Conservation (phyloP, 1,284 basidiomycete species). For the Fomitopsis pinicola region DNA sequence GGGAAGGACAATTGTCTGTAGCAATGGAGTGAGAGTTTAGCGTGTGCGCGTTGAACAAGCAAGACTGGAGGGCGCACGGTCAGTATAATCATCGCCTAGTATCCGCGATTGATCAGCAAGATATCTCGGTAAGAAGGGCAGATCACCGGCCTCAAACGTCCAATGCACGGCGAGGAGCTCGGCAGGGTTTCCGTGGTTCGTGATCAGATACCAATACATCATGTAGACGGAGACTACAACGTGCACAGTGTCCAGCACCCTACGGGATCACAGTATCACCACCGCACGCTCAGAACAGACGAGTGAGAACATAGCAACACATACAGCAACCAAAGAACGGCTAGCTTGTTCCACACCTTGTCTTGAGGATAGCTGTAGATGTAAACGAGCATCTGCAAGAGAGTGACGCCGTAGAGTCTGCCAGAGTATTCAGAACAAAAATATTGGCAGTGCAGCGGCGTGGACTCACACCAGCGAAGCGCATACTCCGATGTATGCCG, state of each 20-base stretch:
- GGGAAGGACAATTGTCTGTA: not conserved
- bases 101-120: not conserved
- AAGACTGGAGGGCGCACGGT: not conserved
- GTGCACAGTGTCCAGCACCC: not conserved
- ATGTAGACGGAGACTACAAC: not conserved
- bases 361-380: constrained; percentile 35
- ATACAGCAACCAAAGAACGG: constrained; percentile 25
- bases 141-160: not conserved
- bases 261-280: not conserved
- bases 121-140: not conserved
- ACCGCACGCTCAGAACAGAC: too few species aligned
- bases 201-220: constrained; percentile 1
- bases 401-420: constrained; percentile 30
- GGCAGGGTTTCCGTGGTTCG: not conserved
- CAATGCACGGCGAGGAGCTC: not conserved
- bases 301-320: not conserved
- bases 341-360: constrained; percentile 29
- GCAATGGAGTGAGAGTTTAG: too few species aligned
- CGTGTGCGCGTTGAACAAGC: too few species aligned
- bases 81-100: not conserved
- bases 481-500: not conserved
- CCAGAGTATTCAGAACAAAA: not conserved
- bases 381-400: constrained; percentile 37
- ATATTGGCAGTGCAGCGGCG: too few species aligned
- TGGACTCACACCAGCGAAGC: not conserved